phyloP scores from a whole-genome alignment of 192 early-diverging fungal species.

The Coemansia reversa region DNA sequence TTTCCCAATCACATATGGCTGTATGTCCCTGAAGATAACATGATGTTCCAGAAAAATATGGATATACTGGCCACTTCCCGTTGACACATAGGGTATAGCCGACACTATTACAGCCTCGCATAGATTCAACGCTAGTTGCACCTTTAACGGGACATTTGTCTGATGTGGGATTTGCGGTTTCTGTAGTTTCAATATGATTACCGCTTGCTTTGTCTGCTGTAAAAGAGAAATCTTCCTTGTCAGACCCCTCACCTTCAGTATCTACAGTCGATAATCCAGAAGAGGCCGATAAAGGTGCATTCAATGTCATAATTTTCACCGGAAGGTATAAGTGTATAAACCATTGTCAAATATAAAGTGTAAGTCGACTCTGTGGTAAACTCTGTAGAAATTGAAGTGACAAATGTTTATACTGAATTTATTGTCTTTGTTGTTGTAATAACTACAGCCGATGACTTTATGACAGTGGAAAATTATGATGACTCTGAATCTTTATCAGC shows the following conservation, averaged over 20 bases:
- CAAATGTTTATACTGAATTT: constrained; percentile 40
- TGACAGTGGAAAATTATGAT: neutral
- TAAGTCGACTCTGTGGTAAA: constrained; percentile 19
- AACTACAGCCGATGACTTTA: neutral
- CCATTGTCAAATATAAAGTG: constrained; percentile 20
- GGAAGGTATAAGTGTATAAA: constrained; percentile 17
- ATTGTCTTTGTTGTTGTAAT: constrained; percentile 25
- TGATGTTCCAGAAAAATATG: constrained; percentile 25
- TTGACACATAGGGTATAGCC: constrained; percentile 33
- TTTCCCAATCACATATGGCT: constrained; percentile 37
- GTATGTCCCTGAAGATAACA: constrained; percentile 23
- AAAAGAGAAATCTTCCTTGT: neutral
- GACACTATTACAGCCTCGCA: constrained; percentile 21
- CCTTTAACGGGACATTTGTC: constrained; percentile 27
- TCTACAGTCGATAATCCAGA: neutral
- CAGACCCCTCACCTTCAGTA: neutral
- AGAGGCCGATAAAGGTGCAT: neutral
- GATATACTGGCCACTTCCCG: constrained; percentile 33
- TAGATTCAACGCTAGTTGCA: constrained; percentile 13
- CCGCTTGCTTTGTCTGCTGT: too few species aligned
- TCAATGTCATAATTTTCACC: neutral
- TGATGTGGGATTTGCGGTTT: neutral
- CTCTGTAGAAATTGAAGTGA: constrained; percentile 7
- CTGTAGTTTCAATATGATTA: neutral
- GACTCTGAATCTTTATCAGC: neutral